These are phyloP conservation scores for Apiotrichum akiyoshidainum DNA, from an alignment of 1,284 basidiomycete species.

Conservation along the genomic window DNA sequence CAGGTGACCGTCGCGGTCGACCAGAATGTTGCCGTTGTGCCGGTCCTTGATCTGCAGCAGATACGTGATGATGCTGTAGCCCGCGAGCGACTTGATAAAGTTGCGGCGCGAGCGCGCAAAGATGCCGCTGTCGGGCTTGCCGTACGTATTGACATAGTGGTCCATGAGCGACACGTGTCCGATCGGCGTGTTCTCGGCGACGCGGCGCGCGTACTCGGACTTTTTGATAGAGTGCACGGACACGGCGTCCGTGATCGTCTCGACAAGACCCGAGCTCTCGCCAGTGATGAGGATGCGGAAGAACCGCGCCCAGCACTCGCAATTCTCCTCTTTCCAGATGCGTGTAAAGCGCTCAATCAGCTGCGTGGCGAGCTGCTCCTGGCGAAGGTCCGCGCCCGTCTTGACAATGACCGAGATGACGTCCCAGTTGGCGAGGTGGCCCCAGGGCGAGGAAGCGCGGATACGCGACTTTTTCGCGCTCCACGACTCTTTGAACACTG, in stretches of 20 bases:
- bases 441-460: constrained; percentile 88
- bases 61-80: constrained; percentile 92
- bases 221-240: constrained; percentile 99
- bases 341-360: constrained; percentile 87
- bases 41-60: constrained; percentile 98
- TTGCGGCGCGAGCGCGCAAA: constrained; percentile 81
- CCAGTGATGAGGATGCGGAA: constrained; percentile 91
- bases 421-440: constrained; percentile 75
- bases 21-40: constrained; percentile 96
- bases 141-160: constrained; percentile 84
- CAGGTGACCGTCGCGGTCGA: constrained; percentile 87
- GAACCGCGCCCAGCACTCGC: constrained; percentile 85
- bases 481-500: constrained; percentile 96
- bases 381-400: constrained; percentile 92
- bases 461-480: constrained; percentile 91
- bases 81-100: constrained; percentile 92
- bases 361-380: constrained; percentile 96
- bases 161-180: constrained; percentile 83
- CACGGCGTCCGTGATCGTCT: constrained; percentile 93
- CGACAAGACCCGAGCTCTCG: constrained; percentile 84
- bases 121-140: constrained; percentile 78
- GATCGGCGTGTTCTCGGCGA: constrained; percentile 68
- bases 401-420: constrained; percentile 96
- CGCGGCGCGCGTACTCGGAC: constrained; percentile 85
- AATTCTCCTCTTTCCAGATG: constrained; percentile 93